Base-by-base conservation (phyloP, 345 rosid genomes). In the Sisymbrium altissimum region DNA sequence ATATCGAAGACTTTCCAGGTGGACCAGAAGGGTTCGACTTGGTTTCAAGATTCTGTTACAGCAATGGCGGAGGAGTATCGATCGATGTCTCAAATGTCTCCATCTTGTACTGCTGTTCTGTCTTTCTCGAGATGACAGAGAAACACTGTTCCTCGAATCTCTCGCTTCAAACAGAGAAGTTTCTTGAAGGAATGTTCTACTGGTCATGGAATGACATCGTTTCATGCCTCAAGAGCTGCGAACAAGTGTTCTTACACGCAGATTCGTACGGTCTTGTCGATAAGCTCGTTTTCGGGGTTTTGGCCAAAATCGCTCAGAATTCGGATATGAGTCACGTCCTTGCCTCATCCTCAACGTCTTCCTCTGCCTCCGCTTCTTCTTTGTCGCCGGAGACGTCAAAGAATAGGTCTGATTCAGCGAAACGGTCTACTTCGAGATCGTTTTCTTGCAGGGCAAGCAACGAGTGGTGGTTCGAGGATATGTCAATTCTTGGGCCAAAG, bases 381-480 rank as follows among this genome's bases (percentile, higher is more conserved):
- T 44, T 55, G 53, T 88, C 92, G 1, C 84, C 91, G 0, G 89
- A 85, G 27, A 81, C 81, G 32, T 53, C 53, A 14, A 76, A 46
- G 36, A 62, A 27, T 43, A 41, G 74, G 60, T 71, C 82, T 15
- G 73, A 80, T 6, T 56, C 62, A 59, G 81, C 71, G 64, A 83
- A 84, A 76, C 49, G 82, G 63, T 82, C 91, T 7, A 74, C 81
- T 17, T 76, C 87, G 1, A 52, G 79, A 9, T 75, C 86, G 0
- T 43, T 79, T 39, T 68, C 71, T 25, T 70, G 80, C 25, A 79
- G 48, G 60, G 59, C 82, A 68, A 71, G 80, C 62, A 84, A 84
- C 44, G 83, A 77, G 35, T 92, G 97, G 96, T 92, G 97, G 96
- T 92, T 92, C 36, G 84, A 88, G 13, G 96, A 83, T 64, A 35